phyloP scores from a whole-genome alignment of 768 basidiomycete species.

The Roridomyces roridus region DNA sequence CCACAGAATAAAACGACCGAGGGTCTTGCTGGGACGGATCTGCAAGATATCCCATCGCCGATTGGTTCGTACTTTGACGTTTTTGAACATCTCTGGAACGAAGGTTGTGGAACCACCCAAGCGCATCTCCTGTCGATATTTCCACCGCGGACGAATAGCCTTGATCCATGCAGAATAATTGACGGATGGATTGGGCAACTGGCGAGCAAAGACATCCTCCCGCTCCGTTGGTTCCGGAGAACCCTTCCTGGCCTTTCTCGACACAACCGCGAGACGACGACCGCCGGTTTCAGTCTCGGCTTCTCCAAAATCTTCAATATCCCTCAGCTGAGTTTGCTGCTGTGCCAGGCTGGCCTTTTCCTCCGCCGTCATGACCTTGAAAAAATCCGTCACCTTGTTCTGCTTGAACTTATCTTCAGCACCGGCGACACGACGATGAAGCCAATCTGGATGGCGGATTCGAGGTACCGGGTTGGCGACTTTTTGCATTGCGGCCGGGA shows the following conservation, averaged over 20 bases:
- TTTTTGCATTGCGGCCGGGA: slow-evolving; percentile 98
- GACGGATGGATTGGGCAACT: slow-evolving; percentile 65
- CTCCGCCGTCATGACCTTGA: slow-evolving; percentile 51
- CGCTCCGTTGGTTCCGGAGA: slow-evolving; percentile 54
- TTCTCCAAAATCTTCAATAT: slow-evolving; percentile 67
- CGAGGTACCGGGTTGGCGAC: slow-evolving; percentile 96
- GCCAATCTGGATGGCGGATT: slow-evolving; percentile 96
- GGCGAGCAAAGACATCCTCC: slow-evolving; percentile 36
- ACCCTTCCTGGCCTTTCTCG: slow-evolving; percentile 51
- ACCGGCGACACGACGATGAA: slow-evolving; percentile 87
- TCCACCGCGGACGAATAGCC: slow-evolving; percentile 83
- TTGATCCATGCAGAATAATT: slow-evolving; percentile 82
- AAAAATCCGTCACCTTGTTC: slow-evolving; percentile 97
- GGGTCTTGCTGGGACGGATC: slow-evolving; percentile 74
- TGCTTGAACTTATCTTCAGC: slow-evolving; percentile 97
- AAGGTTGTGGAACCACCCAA: slow-evolving; percentile 47
- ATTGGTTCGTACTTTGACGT: slow-evolving; percentile 60
- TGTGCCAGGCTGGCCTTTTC: slow-evolving; percentile 29
- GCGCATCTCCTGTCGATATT: slow-evolving; percentile 55
- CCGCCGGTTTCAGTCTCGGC: slow-evolving; percentile 29
- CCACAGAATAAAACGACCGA: slow-evolving; percentile 91
- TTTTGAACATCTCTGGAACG: slow-evolving; percentile 79
- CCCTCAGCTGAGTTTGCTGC: slow-evolving; percentile 41
- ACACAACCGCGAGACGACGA: slow-evolving; percentile 59
- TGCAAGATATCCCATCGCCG: slow-evolving; percentile 94